Conservation (phyloP, 441 rosid species). For the Pelargonium myrrhifolium region DNA sequence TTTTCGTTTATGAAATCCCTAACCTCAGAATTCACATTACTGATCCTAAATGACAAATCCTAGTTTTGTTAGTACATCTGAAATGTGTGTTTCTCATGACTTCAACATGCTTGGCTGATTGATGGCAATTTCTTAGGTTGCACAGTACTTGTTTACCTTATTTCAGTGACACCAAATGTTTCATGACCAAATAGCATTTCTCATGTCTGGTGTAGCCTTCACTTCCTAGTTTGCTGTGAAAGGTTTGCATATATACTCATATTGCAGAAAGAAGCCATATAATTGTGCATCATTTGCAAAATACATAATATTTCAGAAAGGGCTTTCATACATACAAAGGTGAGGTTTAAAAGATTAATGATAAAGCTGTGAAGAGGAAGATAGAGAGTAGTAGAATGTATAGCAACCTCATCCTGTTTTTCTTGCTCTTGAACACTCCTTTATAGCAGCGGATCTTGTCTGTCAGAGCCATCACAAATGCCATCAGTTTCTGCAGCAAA, state of each 20-base stretch:
- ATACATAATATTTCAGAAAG: no score
- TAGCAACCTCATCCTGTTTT: conserved; percentile 17
- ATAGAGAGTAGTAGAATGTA: conserved; percentile 16
- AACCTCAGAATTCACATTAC: conserved; percentile 22
- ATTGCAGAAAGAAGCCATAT: no score
- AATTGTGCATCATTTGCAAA: no score
- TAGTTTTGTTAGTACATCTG: conserved; percentile 1
- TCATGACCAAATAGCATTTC: no score
- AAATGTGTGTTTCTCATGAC: neutral
- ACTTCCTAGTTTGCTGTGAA: no score
- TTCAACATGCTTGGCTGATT: neutral
- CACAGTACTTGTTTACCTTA: no score
- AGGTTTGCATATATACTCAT: no score
- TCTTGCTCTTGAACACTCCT: conserved; percentile 14
- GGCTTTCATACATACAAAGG: neutral
- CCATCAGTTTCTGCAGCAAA: conserved; percentile 31
- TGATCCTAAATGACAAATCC: neutral
- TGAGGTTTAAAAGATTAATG: conserved; percentile 25
- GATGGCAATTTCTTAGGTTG: neutral
- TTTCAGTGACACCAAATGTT: no score
- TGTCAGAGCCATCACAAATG: conserved; percentile 13
- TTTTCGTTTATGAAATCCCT: conserved; percentile 26
- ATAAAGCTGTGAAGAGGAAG: conserved; percentile 20
- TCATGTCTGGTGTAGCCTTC: no score
- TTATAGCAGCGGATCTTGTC: conserved; percentile 30